phyloP scores from a whole-genome alignment of 306 rosid species.

The Medicago arabica region DNA sequence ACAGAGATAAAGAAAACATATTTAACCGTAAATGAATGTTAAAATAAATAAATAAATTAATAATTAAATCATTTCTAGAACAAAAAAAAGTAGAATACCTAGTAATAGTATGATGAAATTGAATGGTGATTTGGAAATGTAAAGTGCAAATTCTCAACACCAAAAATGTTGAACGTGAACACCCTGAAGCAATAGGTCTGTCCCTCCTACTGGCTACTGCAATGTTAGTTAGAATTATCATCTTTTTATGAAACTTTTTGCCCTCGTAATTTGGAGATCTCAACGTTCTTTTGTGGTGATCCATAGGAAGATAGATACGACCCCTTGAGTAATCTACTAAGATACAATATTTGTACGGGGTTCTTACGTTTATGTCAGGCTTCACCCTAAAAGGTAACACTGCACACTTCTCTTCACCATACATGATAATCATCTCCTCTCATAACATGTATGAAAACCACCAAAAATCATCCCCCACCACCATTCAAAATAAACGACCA shows the following conservation, averaged over 20 bases:
- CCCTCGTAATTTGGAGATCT: conserved; percentile 34
- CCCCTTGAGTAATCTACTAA: not conserved
- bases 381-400: not conserved
- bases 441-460: not conserved
- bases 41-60: not conserved
- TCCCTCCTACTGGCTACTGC: conserved; percentile 4
- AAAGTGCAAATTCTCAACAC: not conserved
- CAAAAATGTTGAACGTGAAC: not conserved
- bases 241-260: conserved; percentile 26
- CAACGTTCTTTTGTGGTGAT: not conserved
- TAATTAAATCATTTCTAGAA: not conserved
- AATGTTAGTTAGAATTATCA: conserved; percentile 2
- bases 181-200: not conserved
- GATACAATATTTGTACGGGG: not conserved
- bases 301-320: not conserved
- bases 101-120: too few species aligned
- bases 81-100: not conserved
- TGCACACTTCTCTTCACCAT: not conserved
- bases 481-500: too few species aligned
- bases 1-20: too few species aligned
- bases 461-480: not conserved
- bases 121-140: not conserved
- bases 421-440: not conserved
- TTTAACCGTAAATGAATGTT: not conserved
- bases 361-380: not conserved